phyloP scores from a whole-genome alignment of 2,329 filamentous ascomycete species.

The Fusarium austroafricanum region DNA sequence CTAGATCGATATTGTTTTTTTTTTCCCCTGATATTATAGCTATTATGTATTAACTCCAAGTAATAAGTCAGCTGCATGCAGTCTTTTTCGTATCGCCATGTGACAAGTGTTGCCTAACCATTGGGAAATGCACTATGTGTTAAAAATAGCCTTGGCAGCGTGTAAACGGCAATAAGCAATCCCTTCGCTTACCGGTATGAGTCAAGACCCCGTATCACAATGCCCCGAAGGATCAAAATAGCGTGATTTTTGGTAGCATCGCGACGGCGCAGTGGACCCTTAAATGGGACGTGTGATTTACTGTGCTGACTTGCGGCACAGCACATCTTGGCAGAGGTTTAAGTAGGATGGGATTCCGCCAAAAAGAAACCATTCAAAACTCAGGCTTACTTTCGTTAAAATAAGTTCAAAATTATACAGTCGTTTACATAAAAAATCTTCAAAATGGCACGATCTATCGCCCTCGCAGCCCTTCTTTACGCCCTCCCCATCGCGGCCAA shows the following conservation, averaged over 20 bases:
- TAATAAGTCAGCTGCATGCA: too few species aligned
- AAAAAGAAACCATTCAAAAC: not conserved
- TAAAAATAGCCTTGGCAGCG: not conserved
- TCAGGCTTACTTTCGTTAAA: not conserved
- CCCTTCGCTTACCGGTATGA: not conserved
- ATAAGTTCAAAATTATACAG: not conserved
- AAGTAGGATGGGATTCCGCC: not conserved
- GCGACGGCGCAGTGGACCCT: not conserved
- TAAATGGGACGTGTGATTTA: not conserved
- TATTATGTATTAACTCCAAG: too few species aligned
- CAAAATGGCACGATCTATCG: slow-evolving; percentile 3
- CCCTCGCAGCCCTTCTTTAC: slow-evolving; percentile 1
- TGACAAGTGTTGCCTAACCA: too few species aligned
- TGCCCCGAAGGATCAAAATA: not conserved
- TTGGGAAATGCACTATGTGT: too few species aligned
- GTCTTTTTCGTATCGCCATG: too few species aligned
- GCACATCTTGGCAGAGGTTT: slow-evolving; percentile 9
- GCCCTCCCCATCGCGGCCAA: not conserved
- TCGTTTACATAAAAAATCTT: not conserved
- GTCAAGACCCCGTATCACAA: not conserved
- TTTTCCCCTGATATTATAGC: too few species aligned
- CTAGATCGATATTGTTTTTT: too few species aligned
- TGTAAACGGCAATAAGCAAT: too few species aligned
- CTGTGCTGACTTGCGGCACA: not conserved
- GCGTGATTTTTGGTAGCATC: not conserved